Percentiles rank a stretch among this genome's conserved stretches.
Conservation (phyloP, 2,329 filamentous ascomycete species). For the Fusarium luffae region DNA sequence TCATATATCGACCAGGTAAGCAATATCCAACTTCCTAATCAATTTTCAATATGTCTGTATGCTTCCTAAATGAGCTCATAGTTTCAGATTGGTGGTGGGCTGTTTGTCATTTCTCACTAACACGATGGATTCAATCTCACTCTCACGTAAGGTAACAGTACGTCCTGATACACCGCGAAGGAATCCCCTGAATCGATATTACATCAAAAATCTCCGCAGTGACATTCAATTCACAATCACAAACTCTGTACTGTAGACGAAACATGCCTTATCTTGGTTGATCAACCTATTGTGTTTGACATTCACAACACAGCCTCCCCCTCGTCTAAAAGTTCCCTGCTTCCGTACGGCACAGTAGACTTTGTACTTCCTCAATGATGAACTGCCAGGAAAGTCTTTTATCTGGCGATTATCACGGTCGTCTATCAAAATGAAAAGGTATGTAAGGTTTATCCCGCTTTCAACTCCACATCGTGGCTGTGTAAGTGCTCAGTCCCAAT, state of each 20-base stretch:
- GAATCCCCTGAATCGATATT: not conserved
- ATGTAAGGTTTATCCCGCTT: not conserved
- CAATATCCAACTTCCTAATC: not conserved
- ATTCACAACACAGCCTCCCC: slow-evolving; percentile 17
- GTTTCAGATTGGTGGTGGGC: not conserved
- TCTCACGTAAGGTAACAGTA: not conserved
- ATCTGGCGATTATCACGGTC: not conserved
- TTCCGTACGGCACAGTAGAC: slow-evolving; percentile 22
- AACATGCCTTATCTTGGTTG: not conserved
- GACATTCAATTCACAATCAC: slow-evolving; percentile 12
- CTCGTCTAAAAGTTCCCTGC: slow-evolving; percentile 15
- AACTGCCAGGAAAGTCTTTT: not conserved
- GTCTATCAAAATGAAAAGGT: not conserved
- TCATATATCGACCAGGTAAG: not conserved
- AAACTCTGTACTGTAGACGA: not conserved
- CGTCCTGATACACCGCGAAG: not conserved
- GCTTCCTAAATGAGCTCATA: not conserved
- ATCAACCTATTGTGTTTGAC: not conserved
- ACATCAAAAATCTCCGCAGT: not conserved
- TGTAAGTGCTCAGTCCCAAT: slow-evolving; percentile 26
- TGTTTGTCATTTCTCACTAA: not conserved
- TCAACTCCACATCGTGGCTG: slow-evolving; percentile 35
- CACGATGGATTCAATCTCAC: not conserved
- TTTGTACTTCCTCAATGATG: slow-evolving; percentile 12
- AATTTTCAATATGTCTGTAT: not conserved